phyloP scores from a whole-genome alignment of 78 protist species.

The Salpingoeca rosetta region DNA sequence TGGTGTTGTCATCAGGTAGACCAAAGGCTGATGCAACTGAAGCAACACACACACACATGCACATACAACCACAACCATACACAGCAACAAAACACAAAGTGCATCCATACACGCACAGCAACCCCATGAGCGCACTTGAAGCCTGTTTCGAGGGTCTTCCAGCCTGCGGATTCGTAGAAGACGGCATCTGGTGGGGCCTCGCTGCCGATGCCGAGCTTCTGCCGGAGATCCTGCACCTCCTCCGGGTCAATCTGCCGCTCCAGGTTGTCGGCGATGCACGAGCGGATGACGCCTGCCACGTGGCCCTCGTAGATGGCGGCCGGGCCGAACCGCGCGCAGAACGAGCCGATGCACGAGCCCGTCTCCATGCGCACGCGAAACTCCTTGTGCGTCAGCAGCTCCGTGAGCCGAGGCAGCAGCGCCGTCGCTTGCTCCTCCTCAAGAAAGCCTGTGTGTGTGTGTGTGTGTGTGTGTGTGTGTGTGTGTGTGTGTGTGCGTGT shows the following conservation, averaged over 20 bases:
- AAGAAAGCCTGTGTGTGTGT: too few relatives aligned
- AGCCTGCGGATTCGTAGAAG: background rate
- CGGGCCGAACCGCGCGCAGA: background rate
- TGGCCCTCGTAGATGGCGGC: background rate
- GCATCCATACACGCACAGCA: background rate
- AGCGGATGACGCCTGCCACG: background rate
- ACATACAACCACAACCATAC: background rate
- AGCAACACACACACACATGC: too few relatives aligned
- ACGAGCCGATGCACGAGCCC: background rate
- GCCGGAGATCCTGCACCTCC: background rate
- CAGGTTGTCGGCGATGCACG: background rate
- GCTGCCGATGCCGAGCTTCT: background rate
- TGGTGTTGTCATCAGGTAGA: too few relatives aligned
- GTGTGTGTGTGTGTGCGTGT: too few relatives aligned
- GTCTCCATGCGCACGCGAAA: background rate
- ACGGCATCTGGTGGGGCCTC: background rate
- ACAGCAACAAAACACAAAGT: background rate
- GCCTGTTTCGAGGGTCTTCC: background rate
- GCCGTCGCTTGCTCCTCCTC: too few relatives aligned
- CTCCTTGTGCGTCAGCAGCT: background rate
- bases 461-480: too few relatives aligned
- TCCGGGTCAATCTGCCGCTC: background rate
- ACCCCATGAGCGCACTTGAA: background rate
- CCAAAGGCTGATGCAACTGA: background rate
- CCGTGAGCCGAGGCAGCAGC: background rate